Base-by-base conservation (phyloP, 495 filamentous ascomycete species). In the Bacidia rubella region DNA sequence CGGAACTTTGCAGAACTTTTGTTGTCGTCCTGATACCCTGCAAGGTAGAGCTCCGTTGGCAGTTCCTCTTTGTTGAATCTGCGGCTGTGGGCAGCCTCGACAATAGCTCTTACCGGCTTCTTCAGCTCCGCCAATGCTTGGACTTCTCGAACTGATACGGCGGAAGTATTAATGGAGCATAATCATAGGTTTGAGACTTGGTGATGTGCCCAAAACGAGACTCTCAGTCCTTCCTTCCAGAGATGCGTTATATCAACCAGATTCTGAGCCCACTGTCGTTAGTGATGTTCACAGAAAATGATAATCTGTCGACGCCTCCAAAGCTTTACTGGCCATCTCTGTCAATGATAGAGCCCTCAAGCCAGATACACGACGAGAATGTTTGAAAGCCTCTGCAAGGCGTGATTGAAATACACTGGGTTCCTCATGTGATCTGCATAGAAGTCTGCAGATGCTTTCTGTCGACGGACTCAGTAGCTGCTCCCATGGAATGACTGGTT, bases 11-110 rank as follows among this genome's bases (percentile, higher is more conserved):
- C 62, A 19, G 55, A 26, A 0, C 49, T 56, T 27, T 66, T 53
- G 7, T 65, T 59, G 21, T 25, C 47, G 40, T 72, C 71, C 38
- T 72, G 58, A 51, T 70, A 77, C 2, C 65, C 72, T 3, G 65
- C 52, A 54, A 76, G 72, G 0, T 61, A 62, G 48, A 72, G 56
- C 23, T 50, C 60, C 22, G 65, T 58, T 17, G 49, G 60, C 23
- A 62, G 20, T 39, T 55, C 59, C 23, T 60, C 51, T 22, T 59
- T 23, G 35, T 42, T n/a, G n/a, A n/a, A n/a, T n/a, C n/a, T n/a
- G n/a, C n/a, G n/a, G n/a, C n/a, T n/a, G n/a, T n/a, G n/a, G n/a
- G n/a, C n/a, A n/a, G n/a, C n/a, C n/a, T n/a, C n/a, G 22, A 24
- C 23, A 9, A 32, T 45, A 9, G 40, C 1, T n/a, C 23, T 52